Base-by-base conservation (phyloP, 768 basidiomycete species). In the Mycena capillaripes region DNA sequence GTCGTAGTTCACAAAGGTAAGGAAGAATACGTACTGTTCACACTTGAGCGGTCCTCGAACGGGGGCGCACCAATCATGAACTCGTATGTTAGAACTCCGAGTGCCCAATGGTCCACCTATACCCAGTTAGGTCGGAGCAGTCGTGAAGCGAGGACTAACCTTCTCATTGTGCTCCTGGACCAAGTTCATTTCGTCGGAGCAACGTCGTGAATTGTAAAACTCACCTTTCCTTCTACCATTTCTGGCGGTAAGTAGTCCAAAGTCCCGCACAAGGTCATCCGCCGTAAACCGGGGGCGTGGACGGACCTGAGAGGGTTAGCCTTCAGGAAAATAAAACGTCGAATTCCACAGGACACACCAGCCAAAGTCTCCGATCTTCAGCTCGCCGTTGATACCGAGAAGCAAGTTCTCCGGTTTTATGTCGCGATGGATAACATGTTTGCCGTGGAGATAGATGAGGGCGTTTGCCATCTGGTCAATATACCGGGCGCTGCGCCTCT, bases 381-480 rank as follows among this genome's bases (percentile, higher is more conserved):
- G 86, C 80, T 99, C 97, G 46, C 97, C 97, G 76, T 97, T 96
- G 77, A 99, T 90, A 14, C 97, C 97, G 16, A 99, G 86, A 36
- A 99, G 88, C 58, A 99, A 83, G 81, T 99, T 99, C 84, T 99
- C 97, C 0, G 98, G 98, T 82, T 99, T 99, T 85, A 99, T 99
- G 78, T 99, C 98, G 36, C 98, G 91, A 81, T 99, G 98, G 60
- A 99, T 99, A 78, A 99, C 97, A 78, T 99, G 97, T 79, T 99
- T 99, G 62, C 87, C 85, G 79, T 99, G 98, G 21, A 99, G 88
- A 80, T 99, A 99, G 14, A 86, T 86, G 53, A 99, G 84, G 4
- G 97, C 98, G 81, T 99, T 97, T 12, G 97, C 94, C 97, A 99
- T 98, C 80, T 99, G 98, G 79, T 96, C 94, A 76, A 98, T 93